Evolutionary conservation across 2,329 filamentous ascomycete genomes (phyloP), one percentile per base, ranked within the genome.

Genomic region (Fragosphaeria purpurea): DNA sequence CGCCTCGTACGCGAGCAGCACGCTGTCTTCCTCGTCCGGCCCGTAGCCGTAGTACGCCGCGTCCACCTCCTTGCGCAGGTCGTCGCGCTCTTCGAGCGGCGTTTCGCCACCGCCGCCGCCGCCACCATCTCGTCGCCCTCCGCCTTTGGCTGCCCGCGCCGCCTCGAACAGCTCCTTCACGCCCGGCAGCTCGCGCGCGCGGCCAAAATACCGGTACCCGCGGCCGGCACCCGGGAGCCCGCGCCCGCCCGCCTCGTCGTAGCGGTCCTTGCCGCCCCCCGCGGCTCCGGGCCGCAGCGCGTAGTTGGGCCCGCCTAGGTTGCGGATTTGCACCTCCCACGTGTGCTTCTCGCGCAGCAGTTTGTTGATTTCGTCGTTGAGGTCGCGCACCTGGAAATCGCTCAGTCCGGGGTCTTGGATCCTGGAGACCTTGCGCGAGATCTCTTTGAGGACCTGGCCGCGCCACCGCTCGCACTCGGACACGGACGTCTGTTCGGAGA

Each of bases 311-410:
- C 93, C 93, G n/a, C 93, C 93, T 31, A 97, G 67, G 62, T 95
- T 94, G 52, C 90, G 80, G 59, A 98, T 96, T 70, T 96, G 89
- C 60, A 93, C 81, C 74, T 98, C 93, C 93, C 93, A 98, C 79
- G 95, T 90, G 77, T 94, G 89, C 70, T 98, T 98, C 73, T 98
- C 93, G 57, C 89, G 83, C 88, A 98, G 96, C 55, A 95, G 78
- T 71, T 95, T 95, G 75, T 98, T 98, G 75, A 98, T 95, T 70
- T 98, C 93, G 68, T 98, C 93, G 72, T 98, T 98, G 64, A 98
- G 75, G 69, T 98, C 93, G 62, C 93, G 79, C 67, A 98, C 88
- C 74, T 97, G 93, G 73, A 86, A 97, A 75, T 98, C 93, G 69
- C 82, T 88, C n/a, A 98, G 77, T 44, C 85, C 83, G 7, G 80